Evolutionary conservation across 2,329 filamentous ascomycete species (phyloP).

Genomic region (Colletotrichum filicis): DNA sequence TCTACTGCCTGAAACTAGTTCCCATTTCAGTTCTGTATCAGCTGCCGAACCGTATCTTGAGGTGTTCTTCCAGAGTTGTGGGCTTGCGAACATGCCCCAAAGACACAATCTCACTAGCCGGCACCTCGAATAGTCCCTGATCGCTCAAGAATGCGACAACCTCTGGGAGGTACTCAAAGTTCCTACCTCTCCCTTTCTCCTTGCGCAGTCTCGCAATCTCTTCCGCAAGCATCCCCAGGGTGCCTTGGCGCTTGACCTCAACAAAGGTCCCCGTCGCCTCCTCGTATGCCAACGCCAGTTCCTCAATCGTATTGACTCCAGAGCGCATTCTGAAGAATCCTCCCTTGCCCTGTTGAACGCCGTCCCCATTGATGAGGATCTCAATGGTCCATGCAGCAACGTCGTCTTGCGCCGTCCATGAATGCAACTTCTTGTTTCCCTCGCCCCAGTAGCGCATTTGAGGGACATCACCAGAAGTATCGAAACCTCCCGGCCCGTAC

Average conservation of each 20-base stretch:
- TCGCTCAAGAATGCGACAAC: constrained; percentile 1
- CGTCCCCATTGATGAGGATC: constrained; percentile 18
- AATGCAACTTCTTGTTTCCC: constrained; percentile 8
- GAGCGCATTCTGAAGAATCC: constrained; percentile 28
- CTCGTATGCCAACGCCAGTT: constrained; percentile 16
- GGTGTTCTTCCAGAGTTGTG: background rate
- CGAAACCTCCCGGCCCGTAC: constrained; percentile 12
- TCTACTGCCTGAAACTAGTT: too few relatives aligned
- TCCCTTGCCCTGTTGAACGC: constrained; percentile 20
- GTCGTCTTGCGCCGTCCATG: constrained; percentile 19
- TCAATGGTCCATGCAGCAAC: constrained; percentile 26
- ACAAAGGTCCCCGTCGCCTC: constrained; percentile 14
- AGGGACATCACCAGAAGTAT: background rate
- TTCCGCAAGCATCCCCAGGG: constrained; percentile 9
- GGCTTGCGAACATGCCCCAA: background rate
- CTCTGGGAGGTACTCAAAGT: constrained; percentile 15
- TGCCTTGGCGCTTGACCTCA: constrained; percentile 11
- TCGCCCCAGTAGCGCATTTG: constrained; percentile 16
- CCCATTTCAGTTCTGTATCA: background rate
- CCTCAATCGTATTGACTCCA: constrained; percentile 15
- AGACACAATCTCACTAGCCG: background rate
- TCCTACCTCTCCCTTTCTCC: background rate
- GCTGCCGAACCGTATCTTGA: background rate
- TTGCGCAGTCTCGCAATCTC: background rate
- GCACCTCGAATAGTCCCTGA: background rate